Base-by-base conservation (phyloP, 495 filamentous ascomycete genomes). In the Endocarpon pusillum region DNA sequence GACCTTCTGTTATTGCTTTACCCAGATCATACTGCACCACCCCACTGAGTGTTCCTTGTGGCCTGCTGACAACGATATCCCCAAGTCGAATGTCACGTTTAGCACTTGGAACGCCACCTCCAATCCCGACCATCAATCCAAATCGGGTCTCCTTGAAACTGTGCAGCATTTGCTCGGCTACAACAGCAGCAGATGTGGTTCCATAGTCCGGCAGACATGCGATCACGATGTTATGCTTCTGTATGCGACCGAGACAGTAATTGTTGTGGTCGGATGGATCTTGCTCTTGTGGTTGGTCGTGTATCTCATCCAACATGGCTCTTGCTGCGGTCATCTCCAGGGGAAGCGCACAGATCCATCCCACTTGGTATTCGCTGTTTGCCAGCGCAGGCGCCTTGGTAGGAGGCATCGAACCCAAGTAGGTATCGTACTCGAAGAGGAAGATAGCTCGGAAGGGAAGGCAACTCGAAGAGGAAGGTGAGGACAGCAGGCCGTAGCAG, bases 41-140 rank as follows among this genome's bases (percentile, higher is more conserved):
- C 6, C 40, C 40, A 8, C 19, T 24, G n/a, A 39, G 11, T 6
- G 16, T 9, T 14, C 21, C 18, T n/a, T 10, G 5, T 3, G 48
- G 42, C 10, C 21, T 32, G 32, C 59, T 49, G 17, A 64, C 49
- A 3, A 61, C 52, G 16, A 61, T 39, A 37, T 61, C 59, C 11
- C 59, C 59, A 3, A 64, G 53, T 11, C 55, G 51, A n/a, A 65
- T 47, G 38, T 64, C 56, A 15, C 19, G 12, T 9, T 35, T 34
- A 10, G 27, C 19, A 19, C 25, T 55, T 8, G 61, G 57, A 2
- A 53, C 48, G 2, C 59, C 58, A 18, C 57, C 58, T 1, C 54
- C 58, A 27, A 63, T 58, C 16, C 59, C 61, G 8, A 68, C 62
- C 44, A 66, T 56, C 18, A 67, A 38, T 11, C 46, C 37, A 24